Conservation (phyloP, 2,329 filamentous ascomycete genomes). For the Colletotrichum gloeosporioides region DNA sequence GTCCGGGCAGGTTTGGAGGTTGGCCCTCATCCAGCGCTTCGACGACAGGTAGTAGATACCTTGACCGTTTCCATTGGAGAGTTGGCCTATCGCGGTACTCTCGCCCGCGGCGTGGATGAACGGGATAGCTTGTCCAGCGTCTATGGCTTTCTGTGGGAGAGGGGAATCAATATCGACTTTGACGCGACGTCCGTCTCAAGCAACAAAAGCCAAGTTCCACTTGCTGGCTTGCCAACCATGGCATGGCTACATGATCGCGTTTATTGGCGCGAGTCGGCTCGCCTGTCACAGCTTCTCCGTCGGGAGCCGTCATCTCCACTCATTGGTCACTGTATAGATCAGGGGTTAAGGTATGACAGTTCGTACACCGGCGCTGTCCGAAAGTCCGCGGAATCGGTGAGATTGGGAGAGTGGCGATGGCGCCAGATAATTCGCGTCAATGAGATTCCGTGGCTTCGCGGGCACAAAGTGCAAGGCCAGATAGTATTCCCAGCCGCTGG, state of each 20-base stretch:
- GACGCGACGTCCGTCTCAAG: background rate
- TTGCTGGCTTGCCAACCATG: background rate
- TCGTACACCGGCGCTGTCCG: too few relatives aligned
- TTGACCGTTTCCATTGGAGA: background rate
- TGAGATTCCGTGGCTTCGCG: conserved; percentile 39
- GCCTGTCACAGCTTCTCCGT: conserved; percentile 1
- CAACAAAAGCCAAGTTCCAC: background rate
- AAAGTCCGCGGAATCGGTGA: background rate
- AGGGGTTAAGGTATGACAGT: background rate
- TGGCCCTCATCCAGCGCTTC: conserved; percentile 43
- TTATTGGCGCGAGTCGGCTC: conserved; percentile 8
- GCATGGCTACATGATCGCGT: conserved; percentile 19
- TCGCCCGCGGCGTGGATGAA: conserved; percentile 25
- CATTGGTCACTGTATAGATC: background rate
- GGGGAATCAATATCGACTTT: conserved; percentile 11
- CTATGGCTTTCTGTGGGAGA: conserved; percentile 25
- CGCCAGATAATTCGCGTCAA: conserved; percentile 24
- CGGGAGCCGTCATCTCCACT: background rate
- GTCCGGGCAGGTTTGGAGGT: conserved; percentile 27
- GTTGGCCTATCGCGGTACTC: conserved; percentile 27
- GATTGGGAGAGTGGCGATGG: conserved; percentile 5
- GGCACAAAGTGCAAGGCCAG: conserved; percentile 39
- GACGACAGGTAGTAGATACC: conserved; percentile 40
- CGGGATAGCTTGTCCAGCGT: conserved; percentile 21
- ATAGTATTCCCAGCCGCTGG: conserved; percentile 49